Evolutionary conservation across 208 protist species (phyloP), one percentile per base, ranked within the genome.

Genomic region (Leishmania guyanensis): DNA sequence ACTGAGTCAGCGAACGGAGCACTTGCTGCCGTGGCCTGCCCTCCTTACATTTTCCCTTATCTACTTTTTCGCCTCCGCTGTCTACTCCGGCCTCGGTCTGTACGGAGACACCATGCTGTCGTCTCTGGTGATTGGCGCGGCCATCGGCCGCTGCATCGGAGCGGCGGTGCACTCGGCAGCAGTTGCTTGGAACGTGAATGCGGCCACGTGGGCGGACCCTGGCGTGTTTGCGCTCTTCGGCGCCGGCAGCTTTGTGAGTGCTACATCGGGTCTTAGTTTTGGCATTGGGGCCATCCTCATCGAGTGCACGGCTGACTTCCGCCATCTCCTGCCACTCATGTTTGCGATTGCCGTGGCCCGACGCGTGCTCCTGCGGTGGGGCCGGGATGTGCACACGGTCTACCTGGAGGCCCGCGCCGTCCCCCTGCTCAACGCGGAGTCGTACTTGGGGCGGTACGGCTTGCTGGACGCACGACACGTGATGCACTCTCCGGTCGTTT

Each of bases 211-310:
- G 90, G 85, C 86, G 8, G 90, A 93, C 80, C 87, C 87, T 9
- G 88, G 88, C 9, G 83, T 86, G 33, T 93, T 90, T 77, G 90
- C 90, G 10, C 84, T 93, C 65, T 86, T 93, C 75, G 90, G 90
- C 29, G 90, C 90, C n/a, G 90, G 87, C 36, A 88, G 90, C 80
- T 93, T 93, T 65, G 43, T 93, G 53, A 84, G 86, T 60, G 88
- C 84, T 33, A 87, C 81, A 29, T 86, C 87, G 9, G 87, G 90
- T 0, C 80, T 93, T 26, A 91, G 88, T 53, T 93, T 91, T 60
- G 83, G 88, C 50, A 77, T 91, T 0, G 87, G 84, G 5, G 84
- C 76, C 12, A 85, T 93, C 50, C 74, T 93, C 46, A 88, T 91
- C 62, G 90, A 93, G 69, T 86, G 80, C 69, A 91, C 87, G 20